phyloP scores from a whole-genome alignment of 306 rosid species.

The Corylus avellana region DNA sequence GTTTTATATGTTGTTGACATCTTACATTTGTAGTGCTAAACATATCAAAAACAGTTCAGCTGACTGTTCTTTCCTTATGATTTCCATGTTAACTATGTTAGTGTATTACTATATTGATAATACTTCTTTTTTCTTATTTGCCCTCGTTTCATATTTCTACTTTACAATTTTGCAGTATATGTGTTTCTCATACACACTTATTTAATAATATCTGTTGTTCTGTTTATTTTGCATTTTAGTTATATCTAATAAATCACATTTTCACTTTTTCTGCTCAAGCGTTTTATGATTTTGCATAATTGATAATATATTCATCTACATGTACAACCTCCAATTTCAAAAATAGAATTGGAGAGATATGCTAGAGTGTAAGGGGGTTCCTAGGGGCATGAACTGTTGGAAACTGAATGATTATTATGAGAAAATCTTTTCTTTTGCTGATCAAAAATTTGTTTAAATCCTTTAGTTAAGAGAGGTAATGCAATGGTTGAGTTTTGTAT shows the following conservation, averaged over 20 bases:
- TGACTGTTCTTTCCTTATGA: slow-evolving; percentile 1
- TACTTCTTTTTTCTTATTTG: background rate
- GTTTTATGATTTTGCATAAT: background rate
- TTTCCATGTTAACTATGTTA: background rate
- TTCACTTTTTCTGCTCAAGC: background rate
- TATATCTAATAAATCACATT: background rate
- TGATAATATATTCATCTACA: background rate
- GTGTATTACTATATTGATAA: background rate
- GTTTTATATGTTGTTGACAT: background rate
- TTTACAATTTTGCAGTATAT: background rate
- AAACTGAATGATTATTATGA: background rate
- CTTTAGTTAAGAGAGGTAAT: background rate
- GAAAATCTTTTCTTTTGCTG: background rate
- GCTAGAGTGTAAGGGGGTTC: background rate
- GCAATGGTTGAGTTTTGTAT: background rate
- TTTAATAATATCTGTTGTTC: background rate
- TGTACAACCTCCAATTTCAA: background rate
- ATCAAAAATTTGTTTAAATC: background rate
- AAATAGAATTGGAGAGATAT: background rate
- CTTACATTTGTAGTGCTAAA: background rate
- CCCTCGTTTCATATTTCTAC: background rate
- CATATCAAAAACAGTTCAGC: background rate
- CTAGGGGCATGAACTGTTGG: background rate
- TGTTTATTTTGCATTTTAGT: background rate
- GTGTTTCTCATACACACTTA: background rate